A percentile compares a stretch with the other conserved stretches of the same genome.
These are phyloP conservation scores for Botryotinia calthae DNA, from an alignment of 2,329 filamentous ascomycete genomes.

Conservation along the genomic window DNA sequence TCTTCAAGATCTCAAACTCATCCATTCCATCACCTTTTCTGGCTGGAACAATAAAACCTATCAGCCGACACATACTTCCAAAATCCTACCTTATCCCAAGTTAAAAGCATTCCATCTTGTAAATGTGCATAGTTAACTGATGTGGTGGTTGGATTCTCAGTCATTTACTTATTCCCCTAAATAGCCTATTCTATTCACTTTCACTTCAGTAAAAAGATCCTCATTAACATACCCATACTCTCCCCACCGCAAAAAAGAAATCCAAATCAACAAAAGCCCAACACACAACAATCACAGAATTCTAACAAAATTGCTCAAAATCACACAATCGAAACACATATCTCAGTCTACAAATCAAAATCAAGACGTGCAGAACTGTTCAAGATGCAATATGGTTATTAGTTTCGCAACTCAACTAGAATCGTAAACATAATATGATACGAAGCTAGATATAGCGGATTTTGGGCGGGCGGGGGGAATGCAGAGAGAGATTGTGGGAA, in stretches of 20 bases:
- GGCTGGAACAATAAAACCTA: background rate
- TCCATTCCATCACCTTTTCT: background rate
- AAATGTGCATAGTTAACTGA: background rate
- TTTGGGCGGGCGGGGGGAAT: no score
- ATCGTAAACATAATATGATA: background rate
- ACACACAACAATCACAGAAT: background rate
- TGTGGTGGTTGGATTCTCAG: background rate
- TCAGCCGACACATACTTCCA: background rate
- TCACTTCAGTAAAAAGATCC: accelerated
- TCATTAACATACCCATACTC: accelerated
- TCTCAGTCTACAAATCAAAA: background rate
- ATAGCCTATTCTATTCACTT: background rate
- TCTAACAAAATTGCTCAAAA: background rate
- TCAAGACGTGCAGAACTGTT: background rate
- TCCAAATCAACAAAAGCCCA: background rate
- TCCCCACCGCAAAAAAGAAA: no score
- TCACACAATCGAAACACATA: background rate
- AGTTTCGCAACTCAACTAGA: background rate
- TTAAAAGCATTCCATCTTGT: background rate
- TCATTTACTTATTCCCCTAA: background rate
- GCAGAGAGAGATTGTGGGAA: background rate
- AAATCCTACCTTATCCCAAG: background rate
- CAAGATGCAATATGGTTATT: background rate
- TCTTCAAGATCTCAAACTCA: background rate
- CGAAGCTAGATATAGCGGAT: background rate